Base-by-base conservation (phyloP, 2,329 filamentous ascomycete genomes). In the Purpureocillium takamizusanense region DNA sequence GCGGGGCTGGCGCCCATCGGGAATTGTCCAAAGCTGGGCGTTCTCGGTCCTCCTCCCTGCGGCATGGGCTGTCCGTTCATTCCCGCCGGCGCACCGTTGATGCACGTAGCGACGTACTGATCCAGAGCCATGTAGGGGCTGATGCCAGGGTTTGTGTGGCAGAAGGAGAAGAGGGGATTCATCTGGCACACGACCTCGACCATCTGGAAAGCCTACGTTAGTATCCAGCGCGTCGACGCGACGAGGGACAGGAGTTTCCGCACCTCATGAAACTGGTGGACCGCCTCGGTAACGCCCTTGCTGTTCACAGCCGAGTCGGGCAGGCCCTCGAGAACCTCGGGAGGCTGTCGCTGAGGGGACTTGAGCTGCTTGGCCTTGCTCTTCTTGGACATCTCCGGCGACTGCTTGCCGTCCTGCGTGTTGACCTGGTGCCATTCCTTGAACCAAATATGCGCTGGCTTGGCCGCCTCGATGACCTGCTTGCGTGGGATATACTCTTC, bases 401-500 rank as follows among this genome's bases (percentile, higher is more conserved):
- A 82, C 41, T 67, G 59, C 52, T 78, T 80, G 37, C 57, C 60
- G 46, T 81, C 76, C 40, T 67, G 64, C 2, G 65, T 55, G 55
- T 82, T 82, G 32, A 76, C 56, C 50, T 65, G 73, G 43, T 69
- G 66, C 77, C 78, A 82, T 17, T 81, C 77, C 60, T 81, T 81
- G 48, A 73, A 65, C 78, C 78, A 82, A 44, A 70, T 68, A 46
- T 81, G 78, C 18, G 72, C 64, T 2, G 78, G 78, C 49, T 74
- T 72, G 12, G 77, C 76, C 7, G 74, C 74, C 33, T 79, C 66
- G 30, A 81, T 72, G 8, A 79, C 73, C 46, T 70, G 70, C 43
- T 70, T 76, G 38, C 86, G 78, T 16, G 88, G 81, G 33, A 97
- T 68, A 51, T 83, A 95, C 61, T 97, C 89, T 48, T 89, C 85